Evolutionary conservation across 2,329 filamentous ascomycete genomes (phyloP).

Genomic region (Clonostachys rosea): DNA sequence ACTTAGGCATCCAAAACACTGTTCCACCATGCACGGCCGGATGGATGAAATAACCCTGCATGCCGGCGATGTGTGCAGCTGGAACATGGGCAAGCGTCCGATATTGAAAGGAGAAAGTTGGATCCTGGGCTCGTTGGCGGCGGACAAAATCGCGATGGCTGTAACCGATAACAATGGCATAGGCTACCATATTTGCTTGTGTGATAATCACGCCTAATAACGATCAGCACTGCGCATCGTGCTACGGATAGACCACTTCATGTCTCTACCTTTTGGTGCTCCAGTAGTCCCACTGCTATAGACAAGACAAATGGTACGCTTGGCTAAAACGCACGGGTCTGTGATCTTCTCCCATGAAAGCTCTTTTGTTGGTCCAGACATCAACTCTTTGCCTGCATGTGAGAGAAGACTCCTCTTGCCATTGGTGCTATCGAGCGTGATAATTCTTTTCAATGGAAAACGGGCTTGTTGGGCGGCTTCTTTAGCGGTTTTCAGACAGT

Average conservation of each 20-base stretch:
- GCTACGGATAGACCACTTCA: slow-evolving; percentile 35
- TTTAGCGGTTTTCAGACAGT: slow-evolving; percentile 37
- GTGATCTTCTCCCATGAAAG: slow-evolving; percentile 51
- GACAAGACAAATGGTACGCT: too few species aligned
- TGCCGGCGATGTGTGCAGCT: slow-evolving; percentile 38
- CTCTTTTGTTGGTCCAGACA: slow-evolving; percentile 12
- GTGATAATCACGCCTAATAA: slow-evolving; percentile 40
- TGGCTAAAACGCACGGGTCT: slow-evolving; percentile 19
- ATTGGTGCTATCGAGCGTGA: slow-evolving; percentile 26
- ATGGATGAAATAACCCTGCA: slow-evolving; percentile 35
- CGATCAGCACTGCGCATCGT: slow-evolving; percentile 41
- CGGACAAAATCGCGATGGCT: slow-evolving; percentile 20
- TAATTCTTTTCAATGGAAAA: slow-evolving; percentile 37
- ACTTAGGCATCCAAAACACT: slow-evolving; percentile 60
- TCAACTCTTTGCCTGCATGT: slow-evolving; percentile 7
- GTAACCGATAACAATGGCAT: slow-evolving; percentile 20
- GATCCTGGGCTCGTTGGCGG: slow-evolving; percentile 12
- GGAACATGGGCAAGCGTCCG: slow-evolving; percentile 36
- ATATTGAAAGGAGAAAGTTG: slow-evolving; percentile 12
- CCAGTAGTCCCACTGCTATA: too few species aligned
- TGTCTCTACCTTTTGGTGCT: slow-evolving; percentile 26
- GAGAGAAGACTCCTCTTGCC: neutral
- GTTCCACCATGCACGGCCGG: slow-evolving; percentile 34
- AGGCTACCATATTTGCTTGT: slow-evolving; percentile 36
- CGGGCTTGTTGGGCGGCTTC: slow-evolving; percentile 42